Percentiles rank a stretch among this genome's conserved stretches.
Conservation (phyloP, 2,329 filamentous ascomycete species). For the Berkeleyomyces basicola region DNA sequence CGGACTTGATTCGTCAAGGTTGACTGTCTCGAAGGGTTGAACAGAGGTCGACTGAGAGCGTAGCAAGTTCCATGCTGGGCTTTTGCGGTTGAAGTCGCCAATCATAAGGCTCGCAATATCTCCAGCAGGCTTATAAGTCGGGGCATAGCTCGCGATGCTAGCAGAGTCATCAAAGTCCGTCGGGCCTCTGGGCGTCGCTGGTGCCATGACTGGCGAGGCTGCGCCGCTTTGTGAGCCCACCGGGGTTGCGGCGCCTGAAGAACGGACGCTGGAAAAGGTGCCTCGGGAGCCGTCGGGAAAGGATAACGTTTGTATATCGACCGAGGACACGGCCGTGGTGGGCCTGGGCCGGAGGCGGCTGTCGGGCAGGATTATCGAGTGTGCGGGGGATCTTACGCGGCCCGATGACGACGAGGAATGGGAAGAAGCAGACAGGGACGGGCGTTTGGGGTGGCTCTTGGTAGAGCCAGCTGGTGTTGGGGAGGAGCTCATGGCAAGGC, state of each 20-base stretch:
- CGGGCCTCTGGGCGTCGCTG: background rate
- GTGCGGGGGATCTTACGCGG: background rate
- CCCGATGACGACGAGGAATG: background rate
- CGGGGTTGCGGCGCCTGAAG: constrained; percentile 23
- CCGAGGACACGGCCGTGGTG: constrained; percentile 69
- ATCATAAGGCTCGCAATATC: constrained; percentile 72
- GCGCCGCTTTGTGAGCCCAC: constrained; percentile 22
- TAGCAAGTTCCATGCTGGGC: constrained; percentile 51
- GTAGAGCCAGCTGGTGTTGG: background rate
- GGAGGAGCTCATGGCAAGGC: constrained; percentile 1
- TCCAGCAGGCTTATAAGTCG: constrained; percentile 43
- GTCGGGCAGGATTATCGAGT: background rate
- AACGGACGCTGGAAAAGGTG: constrained; percentile 34
- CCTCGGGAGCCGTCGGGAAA: constrained; percentile 54
- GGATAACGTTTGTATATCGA: constrained; percentile 63
- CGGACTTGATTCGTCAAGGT: constrained; percentile 29
- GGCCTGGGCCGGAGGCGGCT: constrained; percentile 35
- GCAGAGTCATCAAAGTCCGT: constrained; percentile 42
- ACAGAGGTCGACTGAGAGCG: constrained; percentile 43
- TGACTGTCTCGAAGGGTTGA: constrained; percentile 42
- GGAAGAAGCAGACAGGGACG: background rate
- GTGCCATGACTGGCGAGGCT: constrained; percentile 22
- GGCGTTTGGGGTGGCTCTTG: background rate
- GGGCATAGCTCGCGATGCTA: constrained; percentile 50
- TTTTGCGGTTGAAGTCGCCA: constrained; percentile 49